Percentiles rank a stretch among this genome's conserved stretches.
phyloP scores from a whole-genome alignment of 2,329 filamentous ascomycete genomes.

The Alternaria atra region DNA sequence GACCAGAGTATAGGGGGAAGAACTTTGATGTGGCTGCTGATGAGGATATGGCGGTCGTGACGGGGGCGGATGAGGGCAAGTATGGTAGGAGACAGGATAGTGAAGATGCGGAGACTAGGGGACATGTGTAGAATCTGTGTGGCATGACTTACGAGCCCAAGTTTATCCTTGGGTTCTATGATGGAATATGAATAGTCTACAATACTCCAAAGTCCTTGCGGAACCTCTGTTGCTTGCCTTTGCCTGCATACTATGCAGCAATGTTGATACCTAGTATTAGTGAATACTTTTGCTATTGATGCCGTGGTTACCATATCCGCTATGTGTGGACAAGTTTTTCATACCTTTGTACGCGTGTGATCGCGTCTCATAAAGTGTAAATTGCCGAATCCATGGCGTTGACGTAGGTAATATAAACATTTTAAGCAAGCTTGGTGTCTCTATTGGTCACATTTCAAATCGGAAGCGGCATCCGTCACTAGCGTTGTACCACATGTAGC shows the following conservation, averaged over 20 bases:
- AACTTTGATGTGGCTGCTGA: constrained; percentile 46
- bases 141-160: too few species aligned
- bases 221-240: not conserved
- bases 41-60: constrained; percentile 45
- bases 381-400: constrained; percentile 4
- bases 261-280: not conserved
- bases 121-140: not conserved
- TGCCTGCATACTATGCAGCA: too few species aligned
- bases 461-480: constrained; percentile 13
- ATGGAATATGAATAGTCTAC: too few species aligned
- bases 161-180: not conserved
- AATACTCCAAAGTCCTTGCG: too few species aligned
- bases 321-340: not conserved
- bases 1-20: constrained; percentile 59
- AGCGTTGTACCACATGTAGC: not conserved
- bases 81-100: constrained; percentile 17
- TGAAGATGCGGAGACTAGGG: constrained; percentile 13
- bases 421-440: not conserved
- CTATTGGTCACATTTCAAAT: constrained; percentile 6
- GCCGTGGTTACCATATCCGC: not conserved
- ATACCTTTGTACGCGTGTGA: not conserved
- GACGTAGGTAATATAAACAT: constrained; percentile 15
- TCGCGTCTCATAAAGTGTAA: not conserved
- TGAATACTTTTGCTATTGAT: not conserved
- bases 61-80: constrained; percentile 18